Evolutionary conservation across 352 stramenopile genomes (phyloP).

Genomic region (Globisporangium canariense): DNA sequence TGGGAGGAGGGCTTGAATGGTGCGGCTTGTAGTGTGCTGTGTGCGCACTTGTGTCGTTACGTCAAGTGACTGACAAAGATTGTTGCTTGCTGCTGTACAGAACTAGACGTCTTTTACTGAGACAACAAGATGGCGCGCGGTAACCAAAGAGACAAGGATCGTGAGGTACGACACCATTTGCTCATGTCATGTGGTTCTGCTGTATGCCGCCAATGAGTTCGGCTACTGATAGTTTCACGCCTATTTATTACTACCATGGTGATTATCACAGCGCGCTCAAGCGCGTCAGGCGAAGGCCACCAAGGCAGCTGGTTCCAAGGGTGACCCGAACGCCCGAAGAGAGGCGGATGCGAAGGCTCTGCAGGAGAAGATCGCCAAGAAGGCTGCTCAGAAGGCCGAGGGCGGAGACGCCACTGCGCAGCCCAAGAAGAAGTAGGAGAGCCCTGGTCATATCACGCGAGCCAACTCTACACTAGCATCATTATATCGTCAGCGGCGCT

Average conservation of each 20-base stretch:
- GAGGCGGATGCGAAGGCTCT: conserved; percentile 76
- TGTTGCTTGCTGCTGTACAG: not conserved
- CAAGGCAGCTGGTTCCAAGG: conserved; percentile 31
- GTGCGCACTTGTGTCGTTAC: not conserved
- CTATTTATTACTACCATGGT: not conserved
- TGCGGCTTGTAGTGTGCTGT: not conserved
- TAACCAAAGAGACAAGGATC: conserved; percentile 79
- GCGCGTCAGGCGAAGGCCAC: conserved; percentile 53
- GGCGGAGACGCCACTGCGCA: conserved; percentile 28
- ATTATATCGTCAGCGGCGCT: conserved; percentile 8
- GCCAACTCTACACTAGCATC: not conserved
- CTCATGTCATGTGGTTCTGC: not conserved
- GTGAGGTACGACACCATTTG: conserved; percentile 33
- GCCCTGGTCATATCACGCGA: not conserved
- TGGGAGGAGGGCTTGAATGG: not conserved
- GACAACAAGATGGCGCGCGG: conserved; percentile 58
- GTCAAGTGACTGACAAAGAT: not conserved
- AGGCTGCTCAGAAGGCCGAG: conserved; percentile 58
- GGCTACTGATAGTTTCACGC: not conserved
- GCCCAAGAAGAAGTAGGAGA: conserved; percentile 35
- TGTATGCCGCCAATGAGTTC: not conserved
- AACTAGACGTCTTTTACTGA: not conserved
- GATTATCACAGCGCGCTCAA: conserved; percentile 50
- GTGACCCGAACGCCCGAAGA: conserved; percentile 56
- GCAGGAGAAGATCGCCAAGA: conserved; percentile 79